Evolutionary conservation across 140 eudicot species (phyloP).

Genomic region (Oenanthe javanica): DNA sequence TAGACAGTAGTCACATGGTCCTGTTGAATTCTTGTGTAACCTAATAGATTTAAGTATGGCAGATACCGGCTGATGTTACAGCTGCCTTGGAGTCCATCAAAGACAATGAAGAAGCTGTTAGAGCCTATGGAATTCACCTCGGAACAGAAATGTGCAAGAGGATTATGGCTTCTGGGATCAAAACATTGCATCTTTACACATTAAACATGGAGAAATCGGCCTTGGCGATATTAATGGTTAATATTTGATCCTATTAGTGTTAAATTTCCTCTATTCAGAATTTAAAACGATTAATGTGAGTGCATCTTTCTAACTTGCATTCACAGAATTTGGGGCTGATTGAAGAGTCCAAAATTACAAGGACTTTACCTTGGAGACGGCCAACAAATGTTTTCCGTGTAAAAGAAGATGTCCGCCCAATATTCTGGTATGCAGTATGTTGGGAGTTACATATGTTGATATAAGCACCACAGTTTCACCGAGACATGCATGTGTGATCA

Average conservation of each 20-base stretch:
- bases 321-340: slow-evolving; percentile 90
- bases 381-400: slow-evolving; percentile 86
- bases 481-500: background rate
- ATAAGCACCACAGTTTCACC: background rate
- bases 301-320: slow-evolving; percentile 1
- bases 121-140: slow-evolving; percentile 89
- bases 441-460: background rate
- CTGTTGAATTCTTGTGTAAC: background rate
- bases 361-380: slow-evolving; percentile 94
- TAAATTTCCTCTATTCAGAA: background rate
- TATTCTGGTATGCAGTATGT: slow-evolving; percentile 66
- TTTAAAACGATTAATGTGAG: background rate
- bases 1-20: background rate
- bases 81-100: slow-evolving; percentile 98
- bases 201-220: slow-evolving; percentile 98
- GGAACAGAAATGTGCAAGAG: slow-evolving; percentile 99
- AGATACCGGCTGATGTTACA: slow-evolving; percentile 77
- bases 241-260: slow-evolving; percentile 12
- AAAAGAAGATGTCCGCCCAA: slow-evolving; percentile 93
- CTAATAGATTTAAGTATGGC: slow-evolving; percentile 2
- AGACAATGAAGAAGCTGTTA: slow-evolving; percentile 98
- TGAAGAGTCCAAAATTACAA: slow-evolving; percentile 75
- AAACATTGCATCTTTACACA: slow-evolving; percentile 88
- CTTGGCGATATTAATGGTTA: slow-evolving; percentile 77
- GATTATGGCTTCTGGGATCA: slow-evolving; percentile 87